Evolutionary conservation across 2,329 filamentous ascomycete species (phyloP).

Genomic region (Gnomoniopsis sp.): DNA sequence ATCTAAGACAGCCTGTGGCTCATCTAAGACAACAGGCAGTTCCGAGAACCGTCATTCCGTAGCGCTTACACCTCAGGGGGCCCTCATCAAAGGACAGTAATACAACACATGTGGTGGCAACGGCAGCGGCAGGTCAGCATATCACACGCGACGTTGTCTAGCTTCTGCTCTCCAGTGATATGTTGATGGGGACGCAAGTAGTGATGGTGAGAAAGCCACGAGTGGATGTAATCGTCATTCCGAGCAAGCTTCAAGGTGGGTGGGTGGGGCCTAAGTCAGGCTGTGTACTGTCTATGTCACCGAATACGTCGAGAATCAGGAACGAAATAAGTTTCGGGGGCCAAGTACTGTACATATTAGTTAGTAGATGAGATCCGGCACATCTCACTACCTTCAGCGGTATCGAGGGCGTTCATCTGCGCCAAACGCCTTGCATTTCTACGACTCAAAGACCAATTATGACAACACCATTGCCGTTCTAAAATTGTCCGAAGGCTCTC

Average conservation of each 20-base stretch:
- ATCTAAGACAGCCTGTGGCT: background rate
- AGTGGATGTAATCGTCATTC: background rate
- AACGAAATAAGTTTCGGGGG: background rate
- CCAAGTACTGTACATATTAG: background rate
- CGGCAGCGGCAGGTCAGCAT: background rate
- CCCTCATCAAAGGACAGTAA: background rate
- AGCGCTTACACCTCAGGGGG: background rate
- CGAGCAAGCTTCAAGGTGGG: too few relatives aligned
- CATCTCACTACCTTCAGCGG: background rate
- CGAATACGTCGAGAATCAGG: background rate
- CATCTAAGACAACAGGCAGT: background rate
- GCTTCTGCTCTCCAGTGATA: background rate
- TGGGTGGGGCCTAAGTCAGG: too few relatives aligned
- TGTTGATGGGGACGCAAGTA: background rate
- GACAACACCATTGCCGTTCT: too few relatives aligned
- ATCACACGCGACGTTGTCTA: background rate
- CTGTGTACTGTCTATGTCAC: background rate
- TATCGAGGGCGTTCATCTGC: conserved; percentile 7
- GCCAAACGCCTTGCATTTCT: conserved; percentile 2
- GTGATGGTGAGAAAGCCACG: background rate
- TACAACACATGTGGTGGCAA: background rate
- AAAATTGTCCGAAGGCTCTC: too few relatives aligned
- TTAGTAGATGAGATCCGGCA: background rate
- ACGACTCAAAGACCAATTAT: too few relatives aligned
- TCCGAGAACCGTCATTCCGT: background rate